Conservation (phyloP, 2,329 filamentous ascomycete species). For the Nemania diffusa region DNA sequence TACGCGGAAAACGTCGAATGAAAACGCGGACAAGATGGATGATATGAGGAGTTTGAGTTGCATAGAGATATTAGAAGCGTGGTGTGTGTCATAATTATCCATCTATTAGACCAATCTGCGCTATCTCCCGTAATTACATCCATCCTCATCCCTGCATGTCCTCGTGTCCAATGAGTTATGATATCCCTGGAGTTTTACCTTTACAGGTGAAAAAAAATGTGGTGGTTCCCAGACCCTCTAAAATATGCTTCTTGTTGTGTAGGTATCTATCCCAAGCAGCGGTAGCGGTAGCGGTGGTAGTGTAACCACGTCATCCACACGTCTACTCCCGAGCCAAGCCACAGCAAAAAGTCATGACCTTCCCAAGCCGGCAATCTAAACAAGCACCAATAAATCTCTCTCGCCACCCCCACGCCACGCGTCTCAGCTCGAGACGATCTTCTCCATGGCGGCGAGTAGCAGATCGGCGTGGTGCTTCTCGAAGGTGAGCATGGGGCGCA, state of each 20-base stretch:
- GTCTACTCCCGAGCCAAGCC: neutral
- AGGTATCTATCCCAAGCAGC: neutral
- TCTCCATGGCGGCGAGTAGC: constrained; percentile 80
- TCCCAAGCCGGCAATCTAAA: neutral
- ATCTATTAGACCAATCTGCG: constrained; percentile 8
- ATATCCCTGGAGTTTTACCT: neutral
- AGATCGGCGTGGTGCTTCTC: constrained; percentile 92
- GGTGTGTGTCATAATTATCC: constrained; percentile 5
- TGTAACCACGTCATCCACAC: neutral
- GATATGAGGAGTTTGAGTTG: neutral
- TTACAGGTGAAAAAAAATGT: constrained; percentile 1
- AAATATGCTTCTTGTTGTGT: neutral
- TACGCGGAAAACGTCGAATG: neutral
- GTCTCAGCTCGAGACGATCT: constrained; percentile 65
- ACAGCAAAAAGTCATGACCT: neutral
- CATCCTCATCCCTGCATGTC: constrained; percentile 11
- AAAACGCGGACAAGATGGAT: neutral
- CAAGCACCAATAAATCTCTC: neutral
- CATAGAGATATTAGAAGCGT: neutral
- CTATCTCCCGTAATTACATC: constrained; percentile 11
- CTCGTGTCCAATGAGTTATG: neutral
- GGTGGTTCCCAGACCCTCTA: neutral
- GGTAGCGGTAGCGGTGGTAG: neutral
- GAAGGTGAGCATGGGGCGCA: constrained; percentile 92
- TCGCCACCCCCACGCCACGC: neutral